Base-by-base conservation (phyloP, 2,329 filamentous ascomycete species). In the Sporothrix luriei region DNA sequence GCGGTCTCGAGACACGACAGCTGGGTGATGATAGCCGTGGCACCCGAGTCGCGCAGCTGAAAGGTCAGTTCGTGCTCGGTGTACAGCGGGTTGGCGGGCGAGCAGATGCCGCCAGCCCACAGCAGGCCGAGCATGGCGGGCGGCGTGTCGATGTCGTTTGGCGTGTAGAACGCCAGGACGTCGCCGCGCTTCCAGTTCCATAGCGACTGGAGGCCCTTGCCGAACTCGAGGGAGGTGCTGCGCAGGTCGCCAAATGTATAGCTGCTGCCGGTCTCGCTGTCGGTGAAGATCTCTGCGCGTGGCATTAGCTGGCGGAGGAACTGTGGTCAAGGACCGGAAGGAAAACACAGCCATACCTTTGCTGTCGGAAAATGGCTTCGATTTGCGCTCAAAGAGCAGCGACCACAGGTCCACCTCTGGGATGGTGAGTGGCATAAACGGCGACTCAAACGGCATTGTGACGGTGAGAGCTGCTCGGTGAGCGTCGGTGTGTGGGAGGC, bases 51-150 rank as follows among this genome's bases (percentile, higher is more conserved):
- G 75, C 88, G 88, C 71, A 98, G 85, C 80, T 97, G 94, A 76
- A 91, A 93, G 4, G 90, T 88, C 46, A 97, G 84, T 79, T 98
- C 94, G 11, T 92, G 88, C 14, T 86, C 87, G 0, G 91, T 97
- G 80, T 97, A 97, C 4, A 89, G 88, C 24, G 94, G 93, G 76
- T 97, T 97, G 2, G 92, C 93, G 0, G 94, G 93, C n/a, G 90
- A 93, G 13, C 92, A 81, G 66, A 92, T 82, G 40, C 91, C 93
- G 59, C 93, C 94, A 0, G 92, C 91, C 91, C 92, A 97, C 73
- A 91, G 87, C 11, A 88, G 85, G 38, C 93, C 94, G 83, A 92
- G 92, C 78, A 88, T 92, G 61, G 93, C 79, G 3, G 90, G 83
- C 0, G 92, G 90, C 0, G 90, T 92, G 78, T 97, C 94, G 76